Conservation (phyloP, 192 early-diverging fungal species). For the Mortierella hygrophila region DNA sequence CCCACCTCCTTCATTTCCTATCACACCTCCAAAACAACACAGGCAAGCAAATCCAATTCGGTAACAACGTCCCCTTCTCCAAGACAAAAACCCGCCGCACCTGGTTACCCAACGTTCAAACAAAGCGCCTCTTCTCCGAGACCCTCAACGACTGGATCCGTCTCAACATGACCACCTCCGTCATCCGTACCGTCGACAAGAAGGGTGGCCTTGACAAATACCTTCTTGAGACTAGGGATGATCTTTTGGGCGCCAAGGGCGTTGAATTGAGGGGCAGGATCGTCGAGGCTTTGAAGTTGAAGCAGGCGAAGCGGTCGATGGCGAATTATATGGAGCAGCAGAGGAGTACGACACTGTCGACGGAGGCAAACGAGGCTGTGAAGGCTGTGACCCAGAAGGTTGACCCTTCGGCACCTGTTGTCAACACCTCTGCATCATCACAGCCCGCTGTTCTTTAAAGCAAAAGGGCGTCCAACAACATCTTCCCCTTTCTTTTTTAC, state of each 20-base stretch:
- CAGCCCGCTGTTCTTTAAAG: slow-evolving; percentile 17
- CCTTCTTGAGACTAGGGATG: slow-evolving; percentile 74
- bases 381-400: neutral
- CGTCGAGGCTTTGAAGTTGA: slow-evolving; percentile 67
- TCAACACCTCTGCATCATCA: slow-evolving; percentile 14
- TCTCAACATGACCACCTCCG: slow-evolving; percentile 75
- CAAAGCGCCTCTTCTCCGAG: slow-evolving; percentile 74
- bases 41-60: slow-evolving; percentile 71
- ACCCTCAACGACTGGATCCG: slow-evolving; percentile 66
- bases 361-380: slow-evolving; percentile 20
- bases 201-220: slow-evolving; percentile 88
- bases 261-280: slow-evolving; percentile 54
- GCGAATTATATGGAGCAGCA: neutral
- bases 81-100: slow-evolving; percentile 81
- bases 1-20: neutral
- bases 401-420: neutral
- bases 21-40: neutral
- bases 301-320: slow-evolving; percentile 58
- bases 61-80: slow-evolving; percentile 72
- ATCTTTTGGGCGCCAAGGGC: slow-evolving; percentile 66
- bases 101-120: slow-evolving; percentile 85
- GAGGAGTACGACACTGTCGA: slow-evolving; percentile 18
- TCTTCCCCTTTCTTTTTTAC: neutral
- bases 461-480: neutral
- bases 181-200: slow-evolving; percentile 84